Evolutionary conservation across 371 early-diverging fungal genomes (phyloP).

Genomic region (Saksenaea oblongispora): DNA sequence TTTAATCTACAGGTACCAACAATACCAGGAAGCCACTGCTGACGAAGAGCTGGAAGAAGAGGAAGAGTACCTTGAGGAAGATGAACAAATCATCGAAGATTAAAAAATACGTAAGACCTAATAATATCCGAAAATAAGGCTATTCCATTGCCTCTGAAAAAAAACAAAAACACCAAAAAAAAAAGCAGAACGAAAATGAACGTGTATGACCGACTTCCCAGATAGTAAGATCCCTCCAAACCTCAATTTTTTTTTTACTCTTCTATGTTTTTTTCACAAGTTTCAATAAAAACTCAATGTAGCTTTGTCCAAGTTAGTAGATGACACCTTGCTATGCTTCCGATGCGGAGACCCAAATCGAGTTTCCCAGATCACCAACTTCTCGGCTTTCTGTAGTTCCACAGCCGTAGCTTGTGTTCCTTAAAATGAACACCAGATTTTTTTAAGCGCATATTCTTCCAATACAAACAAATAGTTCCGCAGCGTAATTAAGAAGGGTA

Average conservation of each 20-base stretch:
- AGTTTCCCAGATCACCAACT: no score
- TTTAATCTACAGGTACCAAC: not conserved
- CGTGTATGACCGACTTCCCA: slow-evolving; percentile 2
- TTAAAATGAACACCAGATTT: no score
- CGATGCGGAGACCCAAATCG: no score
- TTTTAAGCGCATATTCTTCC: no score
- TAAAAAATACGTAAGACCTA: slow-evolving; percentile 4
- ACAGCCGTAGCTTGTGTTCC: no score
- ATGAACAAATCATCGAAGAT: not conserved
- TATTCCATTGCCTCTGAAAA: not conserved
- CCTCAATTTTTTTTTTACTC: not conserved
- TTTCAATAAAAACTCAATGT: slow-evolving; percentile 3
- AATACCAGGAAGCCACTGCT: slow-evolving; percentile 2
- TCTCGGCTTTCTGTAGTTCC: no score
- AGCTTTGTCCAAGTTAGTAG: not conserved
- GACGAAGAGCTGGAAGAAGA: not conserved
- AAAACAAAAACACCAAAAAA: not conserved
- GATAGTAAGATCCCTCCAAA: not conserved
- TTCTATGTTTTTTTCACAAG: slow-evolving; percentile 5
- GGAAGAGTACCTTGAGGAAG: slow-evolving; percentile 1
- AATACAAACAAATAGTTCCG: no score
- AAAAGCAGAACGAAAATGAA: not conserved
- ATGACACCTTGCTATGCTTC: no score
- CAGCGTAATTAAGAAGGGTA: no score
- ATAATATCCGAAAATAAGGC: not conserved